Evolutionary conservation across 192 early-diverging fungal genomes (phyloP), one percentile per base, ranked within the genome.

Genomic region (Diversispora eburnea): DNA sequence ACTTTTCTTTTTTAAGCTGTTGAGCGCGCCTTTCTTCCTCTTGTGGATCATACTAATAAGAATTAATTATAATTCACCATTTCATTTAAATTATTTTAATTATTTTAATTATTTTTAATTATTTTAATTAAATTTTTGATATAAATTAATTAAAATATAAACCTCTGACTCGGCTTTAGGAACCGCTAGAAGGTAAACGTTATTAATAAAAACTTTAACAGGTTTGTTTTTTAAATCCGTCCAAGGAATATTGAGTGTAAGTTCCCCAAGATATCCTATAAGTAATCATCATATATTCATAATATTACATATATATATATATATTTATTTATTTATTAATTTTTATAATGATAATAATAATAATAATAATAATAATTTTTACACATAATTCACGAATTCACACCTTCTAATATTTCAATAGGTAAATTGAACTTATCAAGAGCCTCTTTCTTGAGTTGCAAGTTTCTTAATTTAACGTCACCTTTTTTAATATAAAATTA

Each of bases 241-340:
- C 97, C 97, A 99, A 8, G 97, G 96, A 65, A 99, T 97, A n/a
- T 85, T 91, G 6, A 98, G 81, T 0, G 91, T 95, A 33, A 98
- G 88, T 66, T 94, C 90, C 25, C 97, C 97, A 19, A 99, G 87
- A 78, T 93, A 94, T 15, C 95, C 95, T 92, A 70, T 33, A 33
- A 33, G 25, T 33, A 33, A 33, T 33, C 2, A 33, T 33, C 25
- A 33, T 33, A 33, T n/a, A n/a, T n/a, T n/a, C n/a, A n/a, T n/a
- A n/a, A n/a, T n/a, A n/a, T n/a, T n/a, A n/a, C n/a, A n/a, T n/a
- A n/a, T n/a, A n/a, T n/a, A n/a, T n/a, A n/a, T n/a, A n/a, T 33
- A 1, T 33, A 33, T 33, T 33, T 33, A 33, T 33, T 33, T 33
- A 33, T 33, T 33, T 33, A 33, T 33, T 33, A 64, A 19, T 33